Evolutionary conservation across 2,329 filamentous ascomycete genomes (phyloP).

Genomic region (Knoxdaviesia capensis): DNA sequence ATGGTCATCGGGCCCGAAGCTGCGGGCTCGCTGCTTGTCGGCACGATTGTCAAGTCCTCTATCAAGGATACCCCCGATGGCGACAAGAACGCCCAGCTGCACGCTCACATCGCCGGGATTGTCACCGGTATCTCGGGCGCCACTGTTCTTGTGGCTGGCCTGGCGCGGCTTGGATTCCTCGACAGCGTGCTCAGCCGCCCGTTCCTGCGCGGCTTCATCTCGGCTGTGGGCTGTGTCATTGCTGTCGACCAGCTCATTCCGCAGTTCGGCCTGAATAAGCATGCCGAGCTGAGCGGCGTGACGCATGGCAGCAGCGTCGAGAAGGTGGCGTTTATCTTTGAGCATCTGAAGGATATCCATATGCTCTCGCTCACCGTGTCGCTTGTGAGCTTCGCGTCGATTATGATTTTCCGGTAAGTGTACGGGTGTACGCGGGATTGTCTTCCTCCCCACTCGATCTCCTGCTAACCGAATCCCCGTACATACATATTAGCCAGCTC

Average conservation of each 20-base stretch:
- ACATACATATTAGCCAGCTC: constrained; percentile 30
- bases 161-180: constrained; percentile 74
- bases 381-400: constrained; percentile 61
- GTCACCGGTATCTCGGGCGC: constrained; percentile 74
- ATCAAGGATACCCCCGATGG: constrained; percentile 46
- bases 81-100: constrained; percentile 42
- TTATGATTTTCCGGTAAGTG: constrained; percentile 69
- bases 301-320: constrained; percentile 71
- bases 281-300: constrained; percentile 44
- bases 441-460: too few relatives aligned
- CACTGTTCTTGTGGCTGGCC: constrained; percentile 70
- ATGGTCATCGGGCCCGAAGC: constrained; percentile 94
- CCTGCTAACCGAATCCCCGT: neutral
- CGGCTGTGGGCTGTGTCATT: constrained; percentile 90
- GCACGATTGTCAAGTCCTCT: constrained; percentile 62
- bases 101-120: constrained; percentile 71
- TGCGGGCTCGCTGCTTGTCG: constrained; percentile 75
- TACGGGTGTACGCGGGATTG: too few relatives aligned
- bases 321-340: constrained; percentile 63
- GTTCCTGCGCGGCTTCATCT: constrained; percentile 89
- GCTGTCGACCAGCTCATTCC: constrained; percentile 87
- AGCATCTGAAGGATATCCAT: constrained; percentile 47
- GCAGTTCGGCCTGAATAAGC: constrained; percentile 55
- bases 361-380: constrained; percentile 58
- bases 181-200: constrained; percentile 87